A percentile compares a stretch with the other conserved stretches of the same genome.
Conservation (phyloP, 2,329 filamentous ascomycete genomes). For the Aschersonia sp. region DNA sequence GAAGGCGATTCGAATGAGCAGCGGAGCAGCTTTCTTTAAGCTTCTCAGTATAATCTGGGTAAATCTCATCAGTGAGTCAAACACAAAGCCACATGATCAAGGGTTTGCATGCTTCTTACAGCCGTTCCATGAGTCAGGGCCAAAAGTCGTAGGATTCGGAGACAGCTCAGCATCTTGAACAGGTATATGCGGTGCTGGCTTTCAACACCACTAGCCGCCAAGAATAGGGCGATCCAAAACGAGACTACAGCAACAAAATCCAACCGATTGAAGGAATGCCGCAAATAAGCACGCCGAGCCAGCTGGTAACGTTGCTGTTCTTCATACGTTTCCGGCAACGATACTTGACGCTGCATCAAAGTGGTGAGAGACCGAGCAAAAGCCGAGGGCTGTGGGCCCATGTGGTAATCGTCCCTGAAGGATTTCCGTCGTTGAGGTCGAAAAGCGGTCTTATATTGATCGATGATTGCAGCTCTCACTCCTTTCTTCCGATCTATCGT, state of each 20-base stretch:
- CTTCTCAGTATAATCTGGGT: conserved; percentile 76
- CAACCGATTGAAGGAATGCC: conserved; percentile 89
- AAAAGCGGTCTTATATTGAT: conserved; percentile 68
- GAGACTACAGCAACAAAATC: conserved; percentile 92
- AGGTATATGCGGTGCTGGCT: conserved; percentile 61
- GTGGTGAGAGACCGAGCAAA: conserved; percentile 71
- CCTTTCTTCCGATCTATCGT: conserved; percentile 70
- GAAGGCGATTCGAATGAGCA: conserved; percentile 86
- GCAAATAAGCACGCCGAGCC: conserved; percentile 78
- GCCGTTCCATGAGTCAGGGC: conserved; percentile 87
- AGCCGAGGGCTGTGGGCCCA: conserved; percentile 39
- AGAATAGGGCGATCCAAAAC: conserved; percentile 79
- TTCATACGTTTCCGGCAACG: conserved; percentile 46
- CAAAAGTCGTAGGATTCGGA: conserved; percentile 83
- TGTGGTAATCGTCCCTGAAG: conserved; percentile 35
- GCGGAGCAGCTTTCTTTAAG: conserved; percentile 84
- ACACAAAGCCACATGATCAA: background rate
- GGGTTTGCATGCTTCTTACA: conserved; percentile 30
- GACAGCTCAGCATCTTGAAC: conserved; percentile 91
- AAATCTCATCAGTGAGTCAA: conserved; percentile 3
- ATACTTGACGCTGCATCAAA: conserved; percentile 47
- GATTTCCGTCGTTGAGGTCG: conserved; percentile 65
- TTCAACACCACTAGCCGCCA: conserved; percentile 59
- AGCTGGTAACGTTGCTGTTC: conserved; percentile 75
- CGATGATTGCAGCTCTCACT: conserved; percentile 55